phyloP scores from a whole-genome alignment of 2,329 filamentous ascomycete species.

The Aureobasidium leucospermi region DNA sequence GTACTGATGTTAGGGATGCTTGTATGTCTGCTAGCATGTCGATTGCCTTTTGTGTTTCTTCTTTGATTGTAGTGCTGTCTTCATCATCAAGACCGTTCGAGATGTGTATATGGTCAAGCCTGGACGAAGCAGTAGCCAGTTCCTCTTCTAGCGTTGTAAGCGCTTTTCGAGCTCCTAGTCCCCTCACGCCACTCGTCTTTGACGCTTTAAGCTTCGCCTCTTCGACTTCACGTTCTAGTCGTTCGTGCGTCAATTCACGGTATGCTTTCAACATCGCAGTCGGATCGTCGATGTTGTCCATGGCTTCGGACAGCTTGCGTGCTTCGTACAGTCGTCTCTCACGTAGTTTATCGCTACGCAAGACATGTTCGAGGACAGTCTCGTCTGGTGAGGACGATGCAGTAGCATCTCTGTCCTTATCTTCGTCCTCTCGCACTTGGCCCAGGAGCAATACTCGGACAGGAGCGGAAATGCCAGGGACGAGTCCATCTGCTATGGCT shows the following conservation, averaged over 20 bases:
- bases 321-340: slow-evolving; percentile 18
- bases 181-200: slow-evolving; percentile 66
- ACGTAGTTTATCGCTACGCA: slow-evolving; percentile 19
- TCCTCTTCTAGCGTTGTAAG: slow-evolving; percentile 62
- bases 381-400: neutral
- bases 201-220: slow-evolving; percentile 52
- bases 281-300: slow-evolving; percentile 9
- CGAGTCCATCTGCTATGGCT: slow-evolving; percentile 69
- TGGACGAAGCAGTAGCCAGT: slow-evolving; percentile 37
- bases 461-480: slow-evolving; percentile 65
- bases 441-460: slow-evolving; percentile 62
- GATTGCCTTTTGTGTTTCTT: slow-evolving; percentile 61
- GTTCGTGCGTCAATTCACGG: slow-evolving; percentile 16
- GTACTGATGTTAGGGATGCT: slow-evolving; percentile 55
- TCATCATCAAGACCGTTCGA: slow-evolving; percentile 26
- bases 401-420: neutral
- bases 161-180: slow-evolving; percentile 67
- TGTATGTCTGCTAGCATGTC: slow-evolving; percentile 65
- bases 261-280: slow-evolving; percentile 17
- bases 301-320: neutral
- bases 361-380: slow-evolving; percentile 22
- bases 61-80: slow-evolving; percentile 47
- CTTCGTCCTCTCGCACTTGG: slow-evolving; percentile 45
- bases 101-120: neutral
- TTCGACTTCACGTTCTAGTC: slow-evolving; percentile 17